Conservation (phyloP, 2,329 filamentous ascomycete species). For the Neofusicoccum kwambonambiense region DNA sequence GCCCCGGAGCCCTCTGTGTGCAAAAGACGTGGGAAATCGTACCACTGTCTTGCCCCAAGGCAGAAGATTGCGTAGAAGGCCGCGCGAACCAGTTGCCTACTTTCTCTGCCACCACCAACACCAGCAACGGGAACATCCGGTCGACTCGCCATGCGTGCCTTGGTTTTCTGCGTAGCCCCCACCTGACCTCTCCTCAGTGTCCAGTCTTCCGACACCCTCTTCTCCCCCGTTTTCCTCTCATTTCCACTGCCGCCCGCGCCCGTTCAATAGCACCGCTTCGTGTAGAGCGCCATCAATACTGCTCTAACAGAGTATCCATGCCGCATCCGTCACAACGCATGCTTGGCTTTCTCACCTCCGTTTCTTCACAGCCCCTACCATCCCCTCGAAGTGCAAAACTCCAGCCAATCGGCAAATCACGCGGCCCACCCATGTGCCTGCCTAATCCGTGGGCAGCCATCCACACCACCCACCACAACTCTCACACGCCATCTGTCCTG, state of each 20-base stretch:
- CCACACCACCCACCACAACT: background rate
- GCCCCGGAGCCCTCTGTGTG: background rate
- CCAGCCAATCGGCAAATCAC: conserved; percentile 1
- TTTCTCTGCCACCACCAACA: conserved; percentile 7
- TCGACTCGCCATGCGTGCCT: background rate
- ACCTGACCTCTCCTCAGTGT: background rate
- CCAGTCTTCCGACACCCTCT: background rate
- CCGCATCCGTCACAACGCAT: background rate
- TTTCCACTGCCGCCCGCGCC: background rate
- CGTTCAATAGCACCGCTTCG: background rate
- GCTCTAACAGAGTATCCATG: background rate
- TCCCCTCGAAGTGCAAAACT: background rate
- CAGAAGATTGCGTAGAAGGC: background rate
- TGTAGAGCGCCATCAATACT: background rate
- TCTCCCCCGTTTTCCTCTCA: background rate
- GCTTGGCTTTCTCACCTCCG: background rate
- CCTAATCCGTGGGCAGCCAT: background rate
- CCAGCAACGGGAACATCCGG: background rate
- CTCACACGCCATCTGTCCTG: background rate
- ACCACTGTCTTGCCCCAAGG: background rate
- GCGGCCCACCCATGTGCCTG: background rate
- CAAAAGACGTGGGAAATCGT: background rate
- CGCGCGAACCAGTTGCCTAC: background rate
- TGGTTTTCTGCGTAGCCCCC: background rate
- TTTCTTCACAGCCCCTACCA: background rate